A percentile compares a stretch with the other conserved stretches of the same genome.
Evolutionary conservation across 2,329 filamentous ascomycete species (phyloP).

Genomic region (Leptographium wingfieldii): DNA sequence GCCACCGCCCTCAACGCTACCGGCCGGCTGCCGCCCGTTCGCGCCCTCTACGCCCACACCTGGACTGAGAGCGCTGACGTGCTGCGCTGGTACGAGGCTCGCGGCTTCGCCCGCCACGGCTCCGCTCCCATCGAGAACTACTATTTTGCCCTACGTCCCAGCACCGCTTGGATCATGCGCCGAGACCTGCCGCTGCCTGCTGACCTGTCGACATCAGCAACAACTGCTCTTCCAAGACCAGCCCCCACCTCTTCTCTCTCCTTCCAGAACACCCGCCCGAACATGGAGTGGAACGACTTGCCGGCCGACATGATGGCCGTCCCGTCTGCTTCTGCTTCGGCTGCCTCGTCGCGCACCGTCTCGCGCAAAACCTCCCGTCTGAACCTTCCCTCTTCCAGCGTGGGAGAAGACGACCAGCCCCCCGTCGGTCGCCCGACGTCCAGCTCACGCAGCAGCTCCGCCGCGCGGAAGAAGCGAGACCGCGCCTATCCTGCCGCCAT

Average conservation of each 20-base stretch:
- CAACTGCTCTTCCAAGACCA: constrained; percentile 6
- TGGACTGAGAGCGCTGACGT: constrained; percentile 56
- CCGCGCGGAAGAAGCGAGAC: constrained; percentile 38
- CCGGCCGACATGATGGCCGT: constrained; percentile 43
- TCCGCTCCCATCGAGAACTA: constrained; percentile 39
- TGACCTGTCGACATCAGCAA: not conserved
- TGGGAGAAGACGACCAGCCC: not conserved
- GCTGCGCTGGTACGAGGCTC: constrained; percentile 46
- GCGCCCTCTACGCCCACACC: constrained; percentile 48
- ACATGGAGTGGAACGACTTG: constrained; percentile 54
- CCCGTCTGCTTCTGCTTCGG: not conserved
- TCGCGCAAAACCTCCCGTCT: constrained; percentile 2
- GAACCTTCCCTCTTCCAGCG: constrained; percentile 2
- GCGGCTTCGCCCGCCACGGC: constrained; percentile 40
- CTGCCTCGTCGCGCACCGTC: constrained; percentile 8
- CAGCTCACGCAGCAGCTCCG: constrained; percentile 42
- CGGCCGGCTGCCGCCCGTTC: constrained; percentile 15
- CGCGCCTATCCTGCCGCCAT: constrained; percentile 50
- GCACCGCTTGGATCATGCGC: constrained; percentile 47
- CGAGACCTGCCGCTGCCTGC: constrained; percentile 24
- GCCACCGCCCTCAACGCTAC: constrained; percentile 21
- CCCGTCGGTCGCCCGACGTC: not conserved
- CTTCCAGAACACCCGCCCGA: constrained; percentile 46
- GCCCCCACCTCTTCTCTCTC: constrained; percentile 23
- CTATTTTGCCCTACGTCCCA: constrained; percentile 49